Evolutionary conservation across 2,329 filamentous ascomycete genomes (phyloP), one percentile per base, ranked within the genome.

Genomic region (Aspergillus bombycis): DNA sequence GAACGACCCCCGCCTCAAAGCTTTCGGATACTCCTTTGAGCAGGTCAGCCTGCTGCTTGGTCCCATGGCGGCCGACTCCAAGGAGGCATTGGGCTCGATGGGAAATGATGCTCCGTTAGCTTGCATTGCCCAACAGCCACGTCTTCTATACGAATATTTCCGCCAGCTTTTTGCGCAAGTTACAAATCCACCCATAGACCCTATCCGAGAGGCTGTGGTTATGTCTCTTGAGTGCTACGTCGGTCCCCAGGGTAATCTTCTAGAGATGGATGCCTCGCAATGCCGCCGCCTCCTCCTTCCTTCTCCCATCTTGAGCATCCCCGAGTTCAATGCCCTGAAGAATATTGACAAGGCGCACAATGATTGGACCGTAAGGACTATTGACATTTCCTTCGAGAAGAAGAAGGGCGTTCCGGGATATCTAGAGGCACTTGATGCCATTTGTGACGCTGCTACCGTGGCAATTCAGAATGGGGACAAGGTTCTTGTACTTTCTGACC

Each of bases 161-260:
- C 89, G 94, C 67, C 92, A 98, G 83, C 89, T 98, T 50, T 98
- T 98, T 78, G 94, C 94, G 11, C 94, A 98, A 82, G 94, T 98
- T 77, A 98, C 94, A 66, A 98, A 98, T 80, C 94, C 94, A 70
- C 94, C 94, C 16, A 98, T 98, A 74, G 94, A 98, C 75, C 94
- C 94, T 36, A 98, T 98, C 72, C 88, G 94, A 79, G 94, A 98
- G 84, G 94, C 94, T 32, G 95, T 97, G 73, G 94, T 98, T 79
- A 98, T 98, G 94, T 97, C 94, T 61, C 83, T 98, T 46, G 94
- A 97, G 77, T 96, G 94, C 73, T 98, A 97, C 76, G 92, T 98
- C 70, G 94, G 94, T 56, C 94, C 94, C 53, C 94, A 98, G 80
- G 94, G 94, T 63, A 98, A 98, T 77, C 82, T 98, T 62, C 84